phyloP scores from a whole-genome alignment of 306 rosid species.

The Purshia tridentata region DNA sequence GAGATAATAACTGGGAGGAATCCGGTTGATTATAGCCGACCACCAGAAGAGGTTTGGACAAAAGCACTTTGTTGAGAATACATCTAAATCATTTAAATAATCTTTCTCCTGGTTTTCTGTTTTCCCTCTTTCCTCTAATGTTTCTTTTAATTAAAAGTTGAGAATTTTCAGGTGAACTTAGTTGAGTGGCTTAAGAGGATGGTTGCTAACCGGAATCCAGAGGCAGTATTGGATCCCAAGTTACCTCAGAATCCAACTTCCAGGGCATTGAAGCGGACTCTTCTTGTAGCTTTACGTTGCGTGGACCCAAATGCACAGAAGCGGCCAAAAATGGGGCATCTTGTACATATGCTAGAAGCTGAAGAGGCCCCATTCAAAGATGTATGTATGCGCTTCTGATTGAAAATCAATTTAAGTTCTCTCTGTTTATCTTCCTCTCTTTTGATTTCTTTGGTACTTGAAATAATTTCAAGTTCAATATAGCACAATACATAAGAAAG shows the following conservation, averaged over 20 bases:
- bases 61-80: conserved; percentile 9
- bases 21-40: conserved; percentile 79
- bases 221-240: conserved; percentile 81
- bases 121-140: conserved; percentile 14
- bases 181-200: conserved; percentile 92
- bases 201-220: conserved; percentile 73
- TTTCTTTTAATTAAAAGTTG: conserved; percentile 4
- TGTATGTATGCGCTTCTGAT: conserved; percentile 45
- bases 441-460: not conserved
- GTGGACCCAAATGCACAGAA: conserved; percentile 79
- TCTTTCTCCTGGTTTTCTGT: not conserved
- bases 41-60: conserved; percentile 68
- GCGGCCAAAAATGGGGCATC: conserved; percentile 86
- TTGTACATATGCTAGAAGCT: conserved; percentile 94
- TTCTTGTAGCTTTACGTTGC: conserved; percentile 85
- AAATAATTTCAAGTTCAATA: conserved; percentile 3
- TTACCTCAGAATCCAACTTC: conserved; percentile 72
- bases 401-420: conserved; percentile 20
- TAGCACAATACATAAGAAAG: conserved; percentile 2
- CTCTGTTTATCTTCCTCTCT: not conserved
- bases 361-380: conserved; percentile 71
- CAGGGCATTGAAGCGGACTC: conserved; percentile 76
- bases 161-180: conserved; percentile 67
- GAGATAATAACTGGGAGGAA: conserved; percentile 89
- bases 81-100: not conserved